Conservation (phyloP, 2,329 filamentous ascomycete species). For the Monilinia vaccinii-corymbosi region DNA sequence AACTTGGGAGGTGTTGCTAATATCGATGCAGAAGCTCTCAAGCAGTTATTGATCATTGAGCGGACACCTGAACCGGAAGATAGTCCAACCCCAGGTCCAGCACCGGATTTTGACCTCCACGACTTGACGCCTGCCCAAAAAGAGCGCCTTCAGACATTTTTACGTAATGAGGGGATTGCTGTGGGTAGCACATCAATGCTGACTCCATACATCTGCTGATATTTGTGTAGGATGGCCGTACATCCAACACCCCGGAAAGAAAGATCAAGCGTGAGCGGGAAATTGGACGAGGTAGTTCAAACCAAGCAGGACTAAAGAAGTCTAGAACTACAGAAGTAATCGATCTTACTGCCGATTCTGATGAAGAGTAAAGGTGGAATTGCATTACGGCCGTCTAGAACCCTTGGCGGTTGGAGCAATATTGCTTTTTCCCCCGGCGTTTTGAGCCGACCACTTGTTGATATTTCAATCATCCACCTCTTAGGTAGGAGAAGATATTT, state of each 20-base stretch:
- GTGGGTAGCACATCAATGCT: background rate
- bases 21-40: background rate
- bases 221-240: background rate
- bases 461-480: background rate
- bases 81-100: background rate
- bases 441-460: background rate
- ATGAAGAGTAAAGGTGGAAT: background rate
- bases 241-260: background rate
- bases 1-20: background rate
- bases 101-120: background rate
- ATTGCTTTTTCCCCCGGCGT: background rate
- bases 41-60: slow-evolving; percentile 4
- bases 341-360: slow-evolving; percentile 1
- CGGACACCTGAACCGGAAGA: slow-evolving; percentile 1
- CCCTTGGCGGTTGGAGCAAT: background rate
- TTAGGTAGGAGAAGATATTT: background rate
- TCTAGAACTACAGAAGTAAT: background rate
- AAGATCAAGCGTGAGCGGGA: slow-evolving; percentile 2
- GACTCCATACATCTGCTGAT: background rate
- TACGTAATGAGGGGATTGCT: background rate
- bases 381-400: background rate
- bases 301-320: background rate
- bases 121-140: background rate
- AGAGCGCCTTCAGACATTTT: background rate
- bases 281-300: background rate